These are phyloP conservation scores for Macrolepiota albuminosa DNA, from an alignment of 768 basidiomycete genomes.

Conservation along the genomic window DNA sequence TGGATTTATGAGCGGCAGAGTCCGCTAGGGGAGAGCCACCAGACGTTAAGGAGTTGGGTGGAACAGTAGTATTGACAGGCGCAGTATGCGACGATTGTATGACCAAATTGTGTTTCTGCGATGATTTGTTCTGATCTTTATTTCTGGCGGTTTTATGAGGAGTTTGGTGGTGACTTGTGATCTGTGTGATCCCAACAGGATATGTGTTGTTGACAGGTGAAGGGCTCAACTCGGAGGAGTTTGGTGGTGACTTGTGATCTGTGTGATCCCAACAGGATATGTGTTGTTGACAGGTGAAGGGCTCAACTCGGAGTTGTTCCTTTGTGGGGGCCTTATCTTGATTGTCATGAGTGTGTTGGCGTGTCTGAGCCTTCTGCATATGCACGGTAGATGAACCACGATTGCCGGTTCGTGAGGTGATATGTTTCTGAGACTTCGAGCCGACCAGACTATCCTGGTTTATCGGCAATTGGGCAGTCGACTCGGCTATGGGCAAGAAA, in stretches of 20 bases:
- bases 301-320: not conserved
- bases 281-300: not conserved
- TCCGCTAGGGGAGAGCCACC: not conserved
- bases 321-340: not conserved
- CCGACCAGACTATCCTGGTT: not conserved
- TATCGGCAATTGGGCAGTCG: not conserved
- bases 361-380: not conserved
- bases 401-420: not conserved
- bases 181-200: not conserved
- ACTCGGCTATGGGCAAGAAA: not conserved
- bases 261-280: not conserved
- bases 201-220: not conserved
- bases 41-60: not conserved
- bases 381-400: not conserved
- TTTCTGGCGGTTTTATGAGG: not conserved
- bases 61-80: not conserved
- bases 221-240: not conserved
- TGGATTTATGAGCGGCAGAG: not conserved
- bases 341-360: not conserved
- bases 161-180: not conserved
- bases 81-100: not conserved
- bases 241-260: not conserved
- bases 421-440: not conserved
- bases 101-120: not conserved
- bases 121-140: slow-evolving; percentile 2